Evolutionary conservation across 352 stramenopile species (phyloP).

Genomic region (Phytopythium vexans): DNA sequence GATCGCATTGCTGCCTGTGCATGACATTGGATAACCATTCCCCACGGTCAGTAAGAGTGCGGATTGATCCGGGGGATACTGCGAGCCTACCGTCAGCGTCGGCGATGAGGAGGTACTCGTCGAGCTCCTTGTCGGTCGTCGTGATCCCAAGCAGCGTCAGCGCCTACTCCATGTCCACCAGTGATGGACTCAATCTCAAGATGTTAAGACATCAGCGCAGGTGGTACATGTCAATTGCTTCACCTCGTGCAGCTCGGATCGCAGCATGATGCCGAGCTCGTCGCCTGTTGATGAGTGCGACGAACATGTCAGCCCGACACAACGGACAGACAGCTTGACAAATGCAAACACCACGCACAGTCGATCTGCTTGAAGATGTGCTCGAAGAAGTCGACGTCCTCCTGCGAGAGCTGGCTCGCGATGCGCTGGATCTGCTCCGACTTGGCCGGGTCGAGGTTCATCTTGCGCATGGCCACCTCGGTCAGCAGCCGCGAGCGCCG

Average conservation of each 20-base stretch:
- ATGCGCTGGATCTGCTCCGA: conserved; percentile 58
- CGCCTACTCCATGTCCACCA: conserved; percentile 13
- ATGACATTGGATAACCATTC: background rate
- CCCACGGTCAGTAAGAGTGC: background rate
- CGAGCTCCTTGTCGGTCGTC: conserved; percentile 58
- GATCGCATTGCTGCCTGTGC: conserved; percentile 54
- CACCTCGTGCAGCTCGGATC: conserved; percentile 61
- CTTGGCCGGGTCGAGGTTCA: conserved; percentile 60
- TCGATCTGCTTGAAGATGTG: conserved; percentile 75
- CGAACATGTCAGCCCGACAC: background rate
- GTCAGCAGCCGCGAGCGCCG: conserved; percentile 53
- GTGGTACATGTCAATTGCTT: background rate
- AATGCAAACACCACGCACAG: conserved; percentile 16
- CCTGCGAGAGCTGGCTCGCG: conserved; percentile 44
- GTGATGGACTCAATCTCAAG: background rate
- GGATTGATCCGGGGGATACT: background rate
- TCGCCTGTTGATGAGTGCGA: conserved; percentile 21
- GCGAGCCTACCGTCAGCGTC: conserved; percentile 36
- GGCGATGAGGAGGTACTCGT: conserved; percentile 61
- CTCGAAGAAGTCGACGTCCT: conserved; percentile 61
- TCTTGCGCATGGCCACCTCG: conserved; percentile 59
- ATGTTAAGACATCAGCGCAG: too few relatives aligned
- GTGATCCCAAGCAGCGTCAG: conserved; percentile 56
- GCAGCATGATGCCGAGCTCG: conserved; percentile 59
- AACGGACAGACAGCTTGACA: background rate